Evolutionary conservation across 2,329 filamentous ascomycete species (phyloP), one percentile per base, ranked within the genome.

Genomic region (Cytospora paraplurivora): DNA sequence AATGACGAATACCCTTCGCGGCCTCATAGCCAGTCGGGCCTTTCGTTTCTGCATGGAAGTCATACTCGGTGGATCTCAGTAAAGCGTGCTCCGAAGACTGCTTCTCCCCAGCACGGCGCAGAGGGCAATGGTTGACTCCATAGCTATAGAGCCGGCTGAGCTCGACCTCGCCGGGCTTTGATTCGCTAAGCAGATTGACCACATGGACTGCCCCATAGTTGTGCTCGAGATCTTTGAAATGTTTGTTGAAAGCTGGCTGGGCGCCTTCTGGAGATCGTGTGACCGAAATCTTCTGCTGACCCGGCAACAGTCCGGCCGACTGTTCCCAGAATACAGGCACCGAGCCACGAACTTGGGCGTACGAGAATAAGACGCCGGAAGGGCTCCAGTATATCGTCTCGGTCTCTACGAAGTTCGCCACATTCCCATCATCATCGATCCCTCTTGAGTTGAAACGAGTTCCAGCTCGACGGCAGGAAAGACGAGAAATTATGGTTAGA

Each of bases 321-420:
- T 98, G 95, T 75, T 99, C 95, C 95, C 95, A 99, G 75, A 99
- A 99, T 3, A 98, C 83, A 0, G 95, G 95, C 8, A 99, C 92
- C 7, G 93, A 97, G 44, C 95, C 95, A 70, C 95, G 86, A 33
- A 96, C 86, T 76, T 99, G 95, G 2, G 89, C 92, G 75, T 97
- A 99, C 0, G 95, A 98, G 74, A 98, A 98, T 62, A 92, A 87
- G 7, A 92, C 79, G 4, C 86, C 85, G 0, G 87, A 85, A 0
- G 91, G 90, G 69, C 89, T 89, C 89, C 91, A 97, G 72, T 96
- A 93, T 49, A 94, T 87, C 0, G 93, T 96, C 77, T 99, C 95
- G 0, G 93, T 95, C 76, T 99, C 95, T n/a, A 98, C 95, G 76
- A 97, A 99, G 75, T 99, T 99, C 66, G 95, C 93, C 34, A 98